phyloP scores from a whole-genome alignment of 2,329 filamentous ascomycete species.

The Lachnellula arida region DNA sequence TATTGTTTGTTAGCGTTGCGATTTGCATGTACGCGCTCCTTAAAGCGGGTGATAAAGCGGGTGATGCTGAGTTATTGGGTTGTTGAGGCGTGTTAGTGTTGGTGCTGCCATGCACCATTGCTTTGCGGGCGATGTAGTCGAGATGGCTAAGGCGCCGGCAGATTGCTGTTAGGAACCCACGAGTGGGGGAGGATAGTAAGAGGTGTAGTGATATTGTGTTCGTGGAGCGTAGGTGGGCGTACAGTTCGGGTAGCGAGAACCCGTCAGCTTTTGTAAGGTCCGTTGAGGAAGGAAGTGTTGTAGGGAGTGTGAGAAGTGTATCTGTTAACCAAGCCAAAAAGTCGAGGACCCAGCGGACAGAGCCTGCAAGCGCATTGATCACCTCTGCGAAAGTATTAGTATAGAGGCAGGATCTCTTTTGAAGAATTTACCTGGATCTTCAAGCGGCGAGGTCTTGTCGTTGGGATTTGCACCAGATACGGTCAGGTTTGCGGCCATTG shows the following conservation, averaged over 20 bases:
- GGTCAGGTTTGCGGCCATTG: constrained; percentile 52
- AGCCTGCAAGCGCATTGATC: constrained; percentile 66
- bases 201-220: constrained; percentile 58
- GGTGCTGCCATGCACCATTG: constrained; percentile 19
- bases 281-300: constrained; percentile 41
- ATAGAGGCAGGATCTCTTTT: not conserved
- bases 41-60: constrained; percentile 21
- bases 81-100: constrained; percentile 6
- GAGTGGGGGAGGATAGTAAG: constrained; percentile 68
- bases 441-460: constrained; percentile 53
- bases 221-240: constrained; percentile 46
- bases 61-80: not conserved
- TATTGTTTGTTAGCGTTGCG: constrained; percentile 24
- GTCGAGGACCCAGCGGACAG: constrained; percentile 74
- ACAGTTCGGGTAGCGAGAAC: constrained; percentile 44
- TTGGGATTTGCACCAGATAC: constrained; percentile 42
- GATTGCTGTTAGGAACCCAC: constrained; percentile 65
- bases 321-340: constrained; percentile 61
- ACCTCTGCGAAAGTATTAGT: constrained; percentile 49
- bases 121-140: constrained; percentile 36
- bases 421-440: constrained; percentile 52
- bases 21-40: constrained; percentile 30
- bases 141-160: constrained; percentile 60
- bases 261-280: constrained; percentile 42
- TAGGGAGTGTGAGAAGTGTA: constrained; percentile 50